Conservation (phyloP, 257 asterid genomes). For the Przewalskia tangutica region DNA sequence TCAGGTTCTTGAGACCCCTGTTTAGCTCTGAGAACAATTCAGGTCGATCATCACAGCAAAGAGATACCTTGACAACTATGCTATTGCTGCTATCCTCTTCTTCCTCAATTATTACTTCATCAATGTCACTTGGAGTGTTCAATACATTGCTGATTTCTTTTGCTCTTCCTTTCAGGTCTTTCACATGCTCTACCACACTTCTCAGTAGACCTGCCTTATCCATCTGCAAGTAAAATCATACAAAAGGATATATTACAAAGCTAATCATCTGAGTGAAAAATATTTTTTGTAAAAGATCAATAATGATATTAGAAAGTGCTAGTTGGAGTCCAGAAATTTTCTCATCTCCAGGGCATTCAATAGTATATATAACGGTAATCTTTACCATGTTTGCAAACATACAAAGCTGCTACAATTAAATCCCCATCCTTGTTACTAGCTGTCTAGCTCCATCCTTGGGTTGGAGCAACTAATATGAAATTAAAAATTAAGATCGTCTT, state of each 20-base stretch:
- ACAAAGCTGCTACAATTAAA: no score
- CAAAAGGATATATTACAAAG: background rate
- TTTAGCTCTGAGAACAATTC: conserved; percentile 56
- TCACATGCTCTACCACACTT: conserved; percentile 71
- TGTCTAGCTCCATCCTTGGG: background rate
- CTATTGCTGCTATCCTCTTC: conserved; percentile 5
- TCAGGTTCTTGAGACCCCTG: conserved; percentile 37
- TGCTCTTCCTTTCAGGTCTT: conserved; percentile 47
- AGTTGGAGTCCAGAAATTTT: background rate
- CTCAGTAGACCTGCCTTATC: conserved; percentile 82
- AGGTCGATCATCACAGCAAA: conserved; percentile 75
- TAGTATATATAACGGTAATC: no score
- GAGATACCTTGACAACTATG: conserved; percentile 28
- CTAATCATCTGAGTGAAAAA: background rate
- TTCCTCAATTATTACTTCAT: conserved; percentile 33
- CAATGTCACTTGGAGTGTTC: conserved; percentile 52
- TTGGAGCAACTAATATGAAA: background rate
- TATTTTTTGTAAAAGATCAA: no score
- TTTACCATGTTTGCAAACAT: background rate
- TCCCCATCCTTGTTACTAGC: background rate
- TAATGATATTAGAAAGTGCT: no score
- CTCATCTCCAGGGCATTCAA: background rate
- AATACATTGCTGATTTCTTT: conserved; percentile 33
- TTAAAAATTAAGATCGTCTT: no score
- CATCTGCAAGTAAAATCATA: conserved; percentile 34